Conservation (phyloP, 441 rosid genomes). For the Euphorbia schlechtendalii region DNA sequence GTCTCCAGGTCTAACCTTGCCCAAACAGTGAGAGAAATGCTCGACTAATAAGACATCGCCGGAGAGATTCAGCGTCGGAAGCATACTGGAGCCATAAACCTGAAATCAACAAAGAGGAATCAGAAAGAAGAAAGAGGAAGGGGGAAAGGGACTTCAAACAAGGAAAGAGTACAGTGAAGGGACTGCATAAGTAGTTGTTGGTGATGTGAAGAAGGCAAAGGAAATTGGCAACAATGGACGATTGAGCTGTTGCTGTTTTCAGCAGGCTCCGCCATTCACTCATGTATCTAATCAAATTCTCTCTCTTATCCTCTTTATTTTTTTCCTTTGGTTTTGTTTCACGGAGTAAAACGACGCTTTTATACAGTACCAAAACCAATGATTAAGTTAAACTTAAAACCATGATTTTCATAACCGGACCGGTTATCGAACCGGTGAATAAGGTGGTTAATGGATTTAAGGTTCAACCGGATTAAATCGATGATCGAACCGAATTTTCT, state of each 20-base stretch:
- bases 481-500: too few species aligned
- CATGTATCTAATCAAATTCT: neutral
- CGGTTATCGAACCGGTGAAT: too few species aligned
- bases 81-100: constrained; percentile 86
- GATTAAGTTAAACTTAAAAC: too few species aligned
- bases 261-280: constrained; percentile 38
- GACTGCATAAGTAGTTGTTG: constrained; percentile 46
- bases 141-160: neutral
- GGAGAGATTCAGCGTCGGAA: constrained; percentile 66
- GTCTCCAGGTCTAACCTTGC: constrained; percentile 57
- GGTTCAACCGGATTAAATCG: too few species aligned
- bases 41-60: constrained; percentile 74
- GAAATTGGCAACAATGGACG: constrained; percentile 38
- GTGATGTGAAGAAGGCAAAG: constrained; percentile 67
- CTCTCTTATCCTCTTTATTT: too few species aligned
- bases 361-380: too few species aligned
- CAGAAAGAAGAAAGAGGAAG: neutral
- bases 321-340: too few species aligned
- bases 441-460: too few species aligned
- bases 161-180: constrained; percentile 38
- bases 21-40: constrained; percentile 56
- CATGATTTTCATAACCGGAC: too few species aligned
- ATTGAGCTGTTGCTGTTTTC: constrained; percentile 37
- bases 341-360: too few species aligned
- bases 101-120: constrained; percentile 29